Evolutionary conservation across 1,284 basidiomycete species (phyloP).

Genomic region (Leucoagaricus sp.): DNA sequence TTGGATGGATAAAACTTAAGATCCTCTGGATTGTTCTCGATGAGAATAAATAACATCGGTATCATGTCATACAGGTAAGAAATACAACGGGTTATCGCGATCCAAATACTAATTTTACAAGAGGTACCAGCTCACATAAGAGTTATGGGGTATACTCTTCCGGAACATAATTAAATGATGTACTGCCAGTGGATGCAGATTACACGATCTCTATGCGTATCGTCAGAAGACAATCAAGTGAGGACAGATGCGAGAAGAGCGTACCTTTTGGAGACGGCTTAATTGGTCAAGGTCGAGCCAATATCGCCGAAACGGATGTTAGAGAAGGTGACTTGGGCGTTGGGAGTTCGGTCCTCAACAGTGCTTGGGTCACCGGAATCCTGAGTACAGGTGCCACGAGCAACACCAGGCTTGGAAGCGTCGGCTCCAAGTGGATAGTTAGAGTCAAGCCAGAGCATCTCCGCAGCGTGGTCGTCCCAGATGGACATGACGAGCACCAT

Average conservation of each 20-base stretch:
- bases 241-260: slow-evolving; percentile 9
- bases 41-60: background rate
- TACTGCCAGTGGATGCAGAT: no score
- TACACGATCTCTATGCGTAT: no score
- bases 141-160: background rate
- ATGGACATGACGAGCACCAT: slow-evolving; percentile 17
- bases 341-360: slow-evolving; percentile 9
- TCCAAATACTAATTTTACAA: no score
- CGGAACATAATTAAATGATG: no score
- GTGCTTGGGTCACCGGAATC: slow-evolving; percentile 15
- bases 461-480: slow-evolving; percentile 20
- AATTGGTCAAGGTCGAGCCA: slow-evolving; percentile 15
- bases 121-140: background rate
- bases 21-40: background rate
- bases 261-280: background rate
- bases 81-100: background rate
- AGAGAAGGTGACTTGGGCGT: slow-evolving; percentile 17
- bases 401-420: slow-evolving; percentile 17
- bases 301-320: slow-evolving; percentile 21
- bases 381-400: slow-evolving; percentile 19
- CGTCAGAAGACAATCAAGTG: background rate
- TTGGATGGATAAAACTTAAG: no score
- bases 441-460: slow-evolving; percentile 21
- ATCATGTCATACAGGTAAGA: background rate
- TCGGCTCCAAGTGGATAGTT: slow-evolving; percentile 17